Base-by-base conservation (phyloP, 202 grass and related monocot species). In the Saccharum hybrid region DNA sequence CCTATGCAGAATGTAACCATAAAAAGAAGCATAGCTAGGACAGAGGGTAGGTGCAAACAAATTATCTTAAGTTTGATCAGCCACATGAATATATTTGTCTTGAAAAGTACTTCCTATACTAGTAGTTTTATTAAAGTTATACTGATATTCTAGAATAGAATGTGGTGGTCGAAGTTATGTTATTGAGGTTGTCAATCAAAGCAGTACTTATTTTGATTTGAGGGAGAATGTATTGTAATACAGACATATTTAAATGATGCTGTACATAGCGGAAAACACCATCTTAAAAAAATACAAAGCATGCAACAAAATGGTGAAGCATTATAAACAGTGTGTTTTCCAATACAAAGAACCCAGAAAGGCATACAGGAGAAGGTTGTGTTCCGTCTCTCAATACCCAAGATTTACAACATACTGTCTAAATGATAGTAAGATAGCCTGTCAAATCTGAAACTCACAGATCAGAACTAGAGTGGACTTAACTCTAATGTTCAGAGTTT, bases 371-470 rank as follows among this genome's bases (percentile, higher is more conserved):
- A 85, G 9, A 21, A 73, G 54, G 43, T 9, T 56, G 19, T 31
- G 48, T 79, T 73, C 19, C 5, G 16, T 28, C 51, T 80, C 33
- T 71, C n/a, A 71, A 30, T 66, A 18, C 63, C 18, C 40, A 31
- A 87, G 19, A 39, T 46, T 71, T 81, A 70, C 33, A 87, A 22
- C 64, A 82, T 15, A 70, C 10, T 79, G 19, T 82, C 34, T 42
- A 80, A 68, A 77, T 77, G 42, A 41, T 8, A 60, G 63, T 30
- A 76, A 71, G 12, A 40, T 4, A 70, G n/a, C 62, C 39, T 38
- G 30, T n/a, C 42, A 66, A 75, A 39, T 72, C 12, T 75, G 70
- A 43, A 81, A 68, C 45, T 65, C 34, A 64, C 68, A 65, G 19
- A 37, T 81, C 71, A 75, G 71, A 78, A 79, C 59, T 71, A 52